phyloP scores from a whole-genome alignment of 352 stramenopile species.

The Aphanomyces cochlioides region DNA sequence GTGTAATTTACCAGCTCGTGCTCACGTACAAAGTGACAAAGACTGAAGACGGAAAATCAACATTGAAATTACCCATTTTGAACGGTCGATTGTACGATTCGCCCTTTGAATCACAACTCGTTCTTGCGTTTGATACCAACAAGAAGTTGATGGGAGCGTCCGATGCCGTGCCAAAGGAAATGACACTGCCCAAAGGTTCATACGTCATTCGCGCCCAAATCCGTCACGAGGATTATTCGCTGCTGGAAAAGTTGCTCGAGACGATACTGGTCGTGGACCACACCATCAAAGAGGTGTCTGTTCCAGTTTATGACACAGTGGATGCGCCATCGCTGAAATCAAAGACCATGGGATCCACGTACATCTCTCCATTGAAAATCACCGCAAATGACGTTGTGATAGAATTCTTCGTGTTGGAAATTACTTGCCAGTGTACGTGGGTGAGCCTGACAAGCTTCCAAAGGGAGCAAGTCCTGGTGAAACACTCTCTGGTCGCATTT shows the following conservation, averaged over 20 bases:
- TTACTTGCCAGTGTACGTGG: slow-evolving; percentile 50
- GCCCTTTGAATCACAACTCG: slow-evolving; percentile 88
- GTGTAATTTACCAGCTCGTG: slow-evolving; percentile 85
- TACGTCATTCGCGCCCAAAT: slow-evolving; percentile 61
- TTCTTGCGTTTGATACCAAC: slow-evolving; percentile 91
- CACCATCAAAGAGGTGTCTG: slow-evolving; percentile 65
- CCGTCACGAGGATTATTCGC: slow-evolving; percentile 71
- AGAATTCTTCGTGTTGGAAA: no score
- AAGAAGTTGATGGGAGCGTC: slow-evolving; percentile 86
- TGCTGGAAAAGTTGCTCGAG: slow-evolving; percentile 75
- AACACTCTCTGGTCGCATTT: slow-evolving; percentile 56
- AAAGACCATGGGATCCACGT: slow-evolving; percentile 55
- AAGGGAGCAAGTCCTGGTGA: slow-evolving; percentile 54
- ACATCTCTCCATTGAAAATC: slow-evolving; percentile 28
- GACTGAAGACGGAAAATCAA: slow-evolving; percentile 54
- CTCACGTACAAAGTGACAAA: slow-evolving; percentile 72
- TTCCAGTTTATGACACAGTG: slow-evolving; percentile 57
- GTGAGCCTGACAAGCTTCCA: slow-evolving; percentile 78
- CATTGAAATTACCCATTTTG: slow-evolving; percentile 66
- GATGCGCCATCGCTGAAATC: slow-evolving; percentile 55
- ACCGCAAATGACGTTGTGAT: no score
- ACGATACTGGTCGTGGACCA: slow-evolving; percentile 75
- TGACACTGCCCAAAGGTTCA: slow-evolving; percentile 69
- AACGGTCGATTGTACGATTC: slow-evolving; percentile 91
- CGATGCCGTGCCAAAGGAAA: slow-evolving; percentile 78